A percentile compares a stretch with the other conserved stretches of the same genome.
Evolutionary conservation across 441 rosid genomes (phyloP).

Genomic region (Eutrema salsugineum): DNA sequence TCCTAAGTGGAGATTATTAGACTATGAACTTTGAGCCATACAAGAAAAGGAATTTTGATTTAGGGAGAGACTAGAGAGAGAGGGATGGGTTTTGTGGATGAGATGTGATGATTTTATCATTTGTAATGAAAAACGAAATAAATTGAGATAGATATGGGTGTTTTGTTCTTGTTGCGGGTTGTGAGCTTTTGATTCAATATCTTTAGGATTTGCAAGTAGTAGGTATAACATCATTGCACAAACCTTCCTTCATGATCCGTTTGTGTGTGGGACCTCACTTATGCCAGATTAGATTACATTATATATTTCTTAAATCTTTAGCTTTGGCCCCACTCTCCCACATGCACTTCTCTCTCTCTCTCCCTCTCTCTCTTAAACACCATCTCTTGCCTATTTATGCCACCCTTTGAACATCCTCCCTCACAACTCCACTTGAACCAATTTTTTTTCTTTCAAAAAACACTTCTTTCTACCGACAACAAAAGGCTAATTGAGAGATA

Average conservation of each 20-base stretch:
- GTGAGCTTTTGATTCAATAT: constrained; percentile 20
- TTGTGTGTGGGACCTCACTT: constrained; percentile 27
- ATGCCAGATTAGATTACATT: constrained; percentile 27
- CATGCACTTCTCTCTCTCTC: constrained; percentile 25
- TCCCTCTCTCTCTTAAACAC: constrained; percentile 15
- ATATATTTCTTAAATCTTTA: constrained; percentile 1
- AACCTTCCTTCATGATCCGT: constrained; percentile 26
- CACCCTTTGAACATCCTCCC: constrained; percentile 24
- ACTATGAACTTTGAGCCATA: constrained; percentile 22
- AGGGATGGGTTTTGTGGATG: constrained; percentile 28
- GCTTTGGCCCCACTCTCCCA: constrained; percentile 33
- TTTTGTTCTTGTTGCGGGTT: constrained; percentile 18
- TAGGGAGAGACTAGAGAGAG: constrained; percentile 12
- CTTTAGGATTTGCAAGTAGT: constrained; percentile 22
- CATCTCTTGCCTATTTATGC: constrained; percentile 26
- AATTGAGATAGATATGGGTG: constrained; percentile 19
- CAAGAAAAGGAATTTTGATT: constrained; percentile 10
- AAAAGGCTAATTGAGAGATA: not conserved
- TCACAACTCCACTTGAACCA: constrained; percentile 22
- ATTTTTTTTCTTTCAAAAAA: not conserved
- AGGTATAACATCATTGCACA: constrained; percentile 24
- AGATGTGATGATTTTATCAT: not conserved
- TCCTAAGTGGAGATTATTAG: constrained; percentile 11
- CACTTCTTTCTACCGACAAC: not conserved
- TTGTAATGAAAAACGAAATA: not conserved